These are phyloP conservation scores for Lodderomyces parapsilosis DNA, from an alignment of 1,139 yeast species.

Conservation along the genomic window DNA sequence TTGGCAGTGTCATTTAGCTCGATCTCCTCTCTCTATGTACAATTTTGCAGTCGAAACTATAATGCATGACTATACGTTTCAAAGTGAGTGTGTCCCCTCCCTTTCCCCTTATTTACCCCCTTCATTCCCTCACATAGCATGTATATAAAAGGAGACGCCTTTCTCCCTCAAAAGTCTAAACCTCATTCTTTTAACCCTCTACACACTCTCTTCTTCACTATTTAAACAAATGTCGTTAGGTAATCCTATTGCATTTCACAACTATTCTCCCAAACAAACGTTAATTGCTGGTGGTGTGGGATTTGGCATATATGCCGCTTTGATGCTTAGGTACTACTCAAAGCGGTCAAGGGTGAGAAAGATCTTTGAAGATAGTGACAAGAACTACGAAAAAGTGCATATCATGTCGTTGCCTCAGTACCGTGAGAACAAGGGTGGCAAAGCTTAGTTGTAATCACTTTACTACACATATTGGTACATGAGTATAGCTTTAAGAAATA, in stretches of 20 bases:
- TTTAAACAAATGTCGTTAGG: constrained; percentile 4
- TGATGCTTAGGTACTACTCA: constrained; percentile 5
- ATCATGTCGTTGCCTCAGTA: constrained; percentile 3
- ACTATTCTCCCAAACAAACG: background rate
- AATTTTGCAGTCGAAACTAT: background rate
- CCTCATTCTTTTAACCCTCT: background rate
- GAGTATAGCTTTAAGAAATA: too few species aligned
- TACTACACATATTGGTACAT: too few species aligned
- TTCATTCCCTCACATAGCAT: background rate
- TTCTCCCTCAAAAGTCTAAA: background rate
- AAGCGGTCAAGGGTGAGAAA: constrained; percentile 1
- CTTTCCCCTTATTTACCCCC: too few species aligned
- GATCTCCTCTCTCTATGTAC: background rate
- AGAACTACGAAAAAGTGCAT: constrained; percentile 4
- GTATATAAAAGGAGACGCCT: background rate
- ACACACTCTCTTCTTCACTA: background rate
- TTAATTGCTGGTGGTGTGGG: constrained; percentile 7
- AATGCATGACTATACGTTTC: background rate
- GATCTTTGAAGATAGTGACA: constrained; percentile 5
- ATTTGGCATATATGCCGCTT: constrained; percentile 3
- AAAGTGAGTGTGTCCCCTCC: constrained; percentile 1
- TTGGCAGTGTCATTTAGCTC: background rate
- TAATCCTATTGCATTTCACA: constrained; percentile 4
- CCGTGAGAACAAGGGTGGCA: background rate
- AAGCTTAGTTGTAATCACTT: too few species aligned